Base-by-base conservation (phyloP, 257 asterid genomes). In the Lantana camara region DNA sequence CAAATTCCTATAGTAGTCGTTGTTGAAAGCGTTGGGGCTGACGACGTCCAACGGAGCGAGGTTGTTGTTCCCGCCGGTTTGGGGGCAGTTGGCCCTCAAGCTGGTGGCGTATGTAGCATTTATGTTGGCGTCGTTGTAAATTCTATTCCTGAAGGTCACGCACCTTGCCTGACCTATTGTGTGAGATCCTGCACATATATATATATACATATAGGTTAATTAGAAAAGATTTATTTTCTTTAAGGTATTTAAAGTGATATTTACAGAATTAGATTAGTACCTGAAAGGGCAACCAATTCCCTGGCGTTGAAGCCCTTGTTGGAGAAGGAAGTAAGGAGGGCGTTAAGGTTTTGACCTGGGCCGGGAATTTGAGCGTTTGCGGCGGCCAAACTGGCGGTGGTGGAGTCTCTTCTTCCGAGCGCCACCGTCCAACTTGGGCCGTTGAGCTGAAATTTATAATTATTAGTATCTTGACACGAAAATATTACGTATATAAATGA, bases 241-340 rank as follows among this genome's bases (percentile, higher is more conserved):
- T n/a, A n/a, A n/a, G n/a, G n/a, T n/a, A n/a, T n/a, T n/a, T n/a
- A n/a, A n/a, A n/a, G n/a, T n/a, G n/a, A n/a, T n/a, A n/a, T n/a
- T n/a, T n/a, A n/a, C n/a, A n/a, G n/a, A n/a, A 44, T 35, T 5
- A 35, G 7, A 13, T 4, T 9, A 38, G 14, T 62, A 83, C 96
- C 96, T 1, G 96, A 89, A 40, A 89, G 95, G 17, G 95, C 92
- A 21, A 86, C 93, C 85, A 86, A 2, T 72, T 89, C 95, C 0
- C 50, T 60, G 14, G 87, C 62, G 2, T 22, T 80, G 75, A 89
- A 84, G 37, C 93, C 93, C 70, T 84, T 82, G 80, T 75, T 80
- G 13, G 95, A 58, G 76, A 89, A 89, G 11, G 86, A 42, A 55
- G 88, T 22, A 35, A 82, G 77, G 45, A 89, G 92, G 24, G 14